A percentile compares a stretch with the other conserved stretches of the same genome.
Evolutionary conservation across 2,329 filamentous ascomycete species (phyloP).

Genomic region (Pseudogymnoascus verrucosus): DNA sequence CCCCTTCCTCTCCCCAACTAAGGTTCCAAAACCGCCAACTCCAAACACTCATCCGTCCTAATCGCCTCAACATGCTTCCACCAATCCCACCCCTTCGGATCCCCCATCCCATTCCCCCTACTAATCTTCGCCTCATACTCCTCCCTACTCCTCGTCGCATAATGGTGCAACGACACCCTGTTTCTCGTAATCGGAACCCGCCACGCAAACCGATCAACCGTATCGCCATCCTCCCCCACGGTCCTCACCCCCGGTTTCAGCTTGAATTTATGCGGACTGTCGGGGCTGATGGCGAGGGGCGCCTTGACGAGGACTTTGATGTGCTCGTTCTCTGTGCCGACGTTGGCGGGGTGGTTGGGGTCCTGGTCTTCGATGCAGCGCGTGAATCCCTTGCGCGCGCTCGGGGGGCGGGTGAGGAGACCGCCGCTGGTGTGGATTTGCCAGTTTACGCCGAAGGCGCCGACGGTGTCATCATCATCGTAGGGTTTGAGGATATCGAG

Average conservation of each 20-base stretch:
- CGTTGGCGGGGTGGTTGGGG: constrained; percentile 12
- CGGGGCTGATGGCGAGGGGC: constrained; percentile 14
- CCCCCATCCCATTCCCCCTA: constrained; percentile 22
- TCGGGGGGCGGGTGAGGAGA: constrained; percentile 16
- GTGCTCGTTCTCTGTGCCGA: constrained; percentile 23
- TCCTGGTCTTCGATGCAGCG: constrained; percentile 24
- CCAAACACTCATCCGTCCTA: constrained; percentile 19
- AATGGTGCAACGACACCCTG: constrained; percentile 28
- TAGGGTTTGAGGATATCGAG: constrained; percentile 22
- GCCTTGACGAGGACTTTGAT: constrained; percentile 29
- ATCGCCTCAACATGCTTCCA: constrained; percentile 22
- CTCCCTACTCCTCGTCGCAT: constrained; percentile 27
- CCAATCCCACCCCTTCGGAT: constrained; percentile 20
- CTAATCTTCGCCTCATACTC: constrained; percentile 27
- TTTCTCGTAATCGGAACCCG: constrained; percentile 25
- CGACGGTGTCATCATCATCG: constrained; percentile 21
- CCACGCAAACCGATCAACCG: constrained; percentile 17
- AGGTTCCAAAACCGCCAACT: constrained; percentile 22
- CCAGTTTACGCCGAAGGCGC: constrained; percentile 29
- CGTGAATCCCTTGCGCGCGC: constrained; percentile 23
- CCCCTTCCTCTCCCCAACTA: neutral
- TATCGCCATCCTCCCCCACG: constrained; percentile 24
- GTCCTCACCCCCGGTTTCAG: constrained; percentile 16
- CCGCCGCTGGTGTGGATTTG: constrained; percentile 26
- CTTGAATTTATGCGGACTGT: constrained; percentile 23